Evolutionary conservation across 2,329 filamentous ascomycete genomes (phyloP), one percentile per base, ranked within the genome.

Genomic region (Chrysoporthe austroafricana): DNA sequence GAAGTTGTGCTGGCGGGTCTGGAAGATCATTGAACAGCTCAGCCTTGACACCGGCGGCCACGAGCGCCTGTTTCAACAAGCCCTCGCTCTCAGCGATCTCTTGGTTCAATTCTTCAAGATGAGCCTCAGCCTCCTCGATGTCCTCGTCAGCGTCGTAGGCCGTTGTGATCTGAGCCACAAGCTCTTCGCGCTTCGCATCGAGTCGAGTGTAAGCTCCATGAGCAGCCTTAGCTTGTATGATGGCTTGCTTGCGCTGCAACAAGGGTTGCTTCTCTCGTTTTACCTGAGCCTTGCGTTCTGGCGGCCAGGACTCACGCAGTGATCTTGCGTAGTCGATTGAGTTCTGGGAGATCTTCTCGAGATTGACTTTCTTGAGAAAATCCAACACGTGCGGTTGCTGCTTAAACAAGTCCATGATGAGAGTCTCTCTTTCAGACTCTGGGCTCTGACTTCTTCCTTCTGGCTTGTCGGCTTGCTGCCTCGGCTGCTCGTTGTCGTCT

Each of bases 81-180:
- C 77, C 74, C 70, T 86, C 84, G 69, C 80, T 80, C 48, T 76
- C 73, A 66, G 82, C 79, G 16, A 87, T 76, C 63, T 80, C 73
- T 61, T 79, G 79, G 13, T 80, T 80, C 48, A 88, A 73, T 46
- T 82, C 78, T 67, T 87, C 84, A 9, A 88, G 76, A 52, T 78
- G 80, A 44, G 75, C 73, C 71, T 88, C 85, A 32, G 86, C 83
- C 11, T 83, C 81, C 2, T 84, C 81, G 1, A 83, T 87, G 60
- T 87, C 82, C 16, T 83, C 73, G 34, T 81, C 81, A 11, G 85
- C 80, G 16, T 80, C 80, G 69, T 87, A 88, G 0, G 83, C 83
- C 66, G 84, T 77, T 3, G 80, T 79, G 61, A 88, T 81, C 62
- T 80, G 77, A 59, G 81, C 75, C 0, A 84, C 78, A 32, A 88